A percentile compares a stretch with the other conserved stretches of the same genome.
These are phyloP conservation scores for Nadsonia starkeyi-henricii DNA, from an alignment of 1,139 yeast species.

Conservation along the genomic window DNA sequence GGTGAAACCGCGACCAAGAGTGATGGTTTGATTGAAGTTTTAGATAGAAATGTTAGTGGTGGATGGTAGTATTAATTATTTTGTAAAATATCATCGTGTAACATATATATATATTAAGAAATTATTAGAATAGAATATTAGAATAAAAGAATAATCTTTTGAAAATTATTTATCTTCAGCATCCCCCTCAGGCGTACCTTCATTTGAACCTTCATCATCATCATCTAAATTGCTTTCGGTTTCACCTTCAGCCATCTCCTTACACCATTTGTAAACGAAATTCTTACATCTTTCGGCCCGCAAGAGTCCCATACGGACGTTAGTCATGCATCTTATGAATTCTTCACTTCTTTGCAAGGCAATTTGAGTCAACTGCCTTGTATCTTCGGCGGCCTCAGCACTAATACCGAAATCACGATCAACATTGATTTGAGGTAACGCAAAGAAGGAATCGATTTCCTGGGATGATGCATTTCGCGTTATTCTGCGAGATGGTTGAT, in stretches of 20 bases:
- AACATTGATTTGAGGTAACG: slow-evolving; percentile 36
- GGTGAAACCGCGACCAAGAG: slow-evolving; percentile 9
- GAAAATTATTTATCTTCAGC: background rate
- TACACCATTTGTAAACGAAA: slow-evolving; percentile 66
- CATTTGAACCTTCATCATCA: slow-evolving; percentile 5
- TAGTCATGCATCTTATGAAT: slow-evolving; percentile 62
- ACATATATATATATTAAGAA: too few relatives aligned
- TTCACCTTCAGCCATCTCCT: slow-evolving; percentile 65
- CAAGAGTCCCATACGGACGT: slow-evolving; percentile 58
- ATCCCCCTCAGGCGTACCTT: background rate
- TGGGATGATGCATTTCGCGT: slow-evolving; percentile 23
- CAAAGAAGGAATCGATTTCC: slow-evolving; percentile 49
- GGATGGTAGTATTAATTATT: slow-evolving; percentile 10
- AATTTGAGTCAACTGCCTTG: slow-evolving; percentile 53
- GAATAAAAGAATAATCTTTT: too few relatives aligned
- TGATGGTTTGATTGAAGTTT: slow-evolving; percentile 26
- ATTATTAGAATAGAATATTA: too few relatives aligned
- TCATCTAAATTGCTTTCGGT: slow-evolving; percentile 21
- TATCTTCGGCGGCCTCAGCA: slow-evolving; percentile 46
- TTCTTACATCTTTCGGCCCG: slow-evolving; percentile 64
- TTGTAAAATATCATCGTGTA: too few relatives aligned
- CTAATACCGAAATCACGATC: slow-evolving; percentile 33
- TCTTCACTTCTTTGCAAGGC: slow-evolving; percentile 83
- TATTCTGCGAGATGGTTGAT: slow-evolving; percentile 18
- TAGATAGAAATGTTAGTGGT: slow-evolving; percentile 23